Percentiles rank a stretch among this genome's conserved stretches.
phyloP scores from a whole-genome alignment of 2,329 filamentous ascomycete genomes.

The Epichloe sylvatica region DNA sequence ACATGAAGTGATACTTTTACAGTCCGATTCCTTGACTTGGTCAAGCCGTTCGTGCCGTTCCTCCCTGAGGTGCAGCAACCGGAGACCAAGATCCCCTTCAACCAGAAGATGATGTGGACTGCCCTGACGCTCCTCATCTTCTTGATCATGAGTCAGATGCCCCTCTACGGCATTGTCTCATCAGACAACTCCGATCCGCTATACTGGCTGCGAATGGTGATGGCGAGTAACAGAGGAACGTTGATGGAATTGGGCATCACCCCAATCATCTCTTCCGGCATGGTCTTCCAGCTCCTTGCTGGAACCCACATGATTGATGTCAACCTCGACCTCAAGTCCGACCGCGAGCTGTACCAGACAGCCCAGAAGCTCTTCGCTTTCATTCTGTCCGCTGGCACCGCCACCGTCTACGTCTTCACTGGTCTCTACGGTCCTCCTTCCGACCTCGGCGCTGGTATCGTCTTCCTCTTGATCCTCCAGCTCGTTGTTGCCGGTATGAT shows the following conservation, averaged over 20 bases:
- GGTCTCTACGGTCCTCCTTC: conserved; percentile 94
- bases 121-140: conserved; percentile 93
- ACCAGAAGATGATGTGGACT: conserved; percentile 95
- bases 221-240: conserved; percentile 95
- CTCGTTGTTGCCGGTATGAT: conserved; percentile 95
- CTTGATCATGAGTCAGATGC: conserved; percentile 99
- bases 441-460: conserved; percentile 93
- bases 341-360: conserved; percentile 98
- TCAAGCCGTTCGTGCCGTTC: conserved; percentile 99
- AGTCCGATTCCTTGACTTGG: conserved; percentile 99
- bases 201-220: conserved; percentile 99
- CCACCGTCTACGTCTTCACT: conserved; percentile 95
- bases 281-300: conserved; percentile 99
- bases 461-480: conserved; percentile 95
- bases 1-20: conserved; percentile 12
- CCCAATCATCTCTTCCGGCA: conserved; percentile 97
- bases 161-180: conserved; percentile 96
- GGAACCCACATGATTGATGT: conserved; percentile 99
- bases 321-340: conserved; percentile 99
- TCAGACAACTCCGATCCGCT: conserved; percentile 96
- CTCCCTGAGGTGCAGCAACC: conserved; percentile 97
- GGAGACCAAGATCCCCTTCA: conserved; percentile 97
- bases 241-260: conserved; percentile 95
- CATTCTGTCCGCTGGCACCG: conserved; percentile 92
- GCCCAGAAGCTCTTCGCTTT: conserved; percentile 98